Evolutionary conservation across 495 filamentous ascomycete species (phyloP).

Genomic region (Penicillium macrosclerotiorum): DNA sequence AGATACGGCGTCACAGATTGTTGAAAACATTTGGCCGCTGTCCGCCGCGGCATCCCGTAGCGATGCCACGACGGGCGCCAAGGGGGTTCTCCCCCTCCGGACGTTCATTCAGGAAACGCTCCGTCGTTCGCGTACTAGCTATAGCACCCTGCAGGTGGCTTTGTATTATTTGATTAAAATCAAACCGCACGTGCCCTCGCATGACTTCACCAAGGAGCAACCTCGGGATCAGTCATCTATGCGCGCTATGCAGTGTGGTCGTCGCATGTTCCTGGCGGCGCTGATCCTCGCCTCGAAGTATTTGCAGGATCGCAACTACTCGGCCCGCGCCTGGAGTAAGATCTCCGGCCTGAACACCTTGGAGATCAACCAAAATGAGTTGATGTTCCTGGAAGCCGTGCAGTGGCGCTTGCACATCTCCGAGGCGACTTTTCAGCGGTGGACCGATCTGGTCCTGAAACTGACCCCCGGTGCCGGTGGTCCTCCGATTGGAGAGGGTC

Average conservation of each 20-base stretch:
- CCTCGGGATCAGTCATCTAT: conserved; percentile 66
- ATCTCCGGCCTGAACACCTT: conserved; percentile 86
- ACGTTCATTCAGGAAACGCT: conserved; percentile 98
- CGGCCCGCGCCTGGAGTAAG: conserved; percentile 95
- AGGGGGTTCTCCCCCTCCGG: conserved; percentile 82
- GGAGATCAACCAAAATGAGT: conserved; percentile 96
- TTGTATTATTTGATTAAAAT: conserved; percentile 95
- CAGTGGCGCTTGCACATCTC: conserved; percentile 94
- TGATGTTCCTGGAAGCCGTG: conserved; percentile 85
- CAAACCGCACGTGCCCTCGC: conserved; percentile 81
- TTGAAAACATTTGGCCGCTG: conserved; percentile 94
- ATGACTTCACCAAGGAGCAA: conserved; percentile 86
- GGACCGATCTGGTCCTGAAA: conserved; percentile 86
- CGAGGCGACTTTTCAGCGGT: conserved; percentile 81
- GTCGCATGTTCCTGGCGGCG: conserved; percentile 94
- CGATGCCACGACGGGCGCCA: conserved; percentile 44
- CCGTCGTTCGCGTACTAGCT: conserved; percentile 90
- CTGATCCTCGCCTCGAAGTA: conserved; percentile 96
- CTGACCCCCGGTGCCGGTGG: conserved; percentile 62
- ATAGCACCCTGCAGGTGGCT: conserved; percentile 94
- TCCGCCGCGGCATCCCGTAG: conserved; percentile 49
- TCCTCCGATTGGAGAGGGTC: conserved; percentile 29
- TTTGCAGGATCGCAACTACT: conserved; percentile 96
- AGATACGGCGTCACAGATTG: conserved; percentile 97
- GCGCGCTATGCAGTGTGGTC: conserved; percentile 91